phyloP scores from a whole-genome alignment of 2,329 filamentous ascomycete genomes.

The Cercospora zeae-maydis region DNA sequence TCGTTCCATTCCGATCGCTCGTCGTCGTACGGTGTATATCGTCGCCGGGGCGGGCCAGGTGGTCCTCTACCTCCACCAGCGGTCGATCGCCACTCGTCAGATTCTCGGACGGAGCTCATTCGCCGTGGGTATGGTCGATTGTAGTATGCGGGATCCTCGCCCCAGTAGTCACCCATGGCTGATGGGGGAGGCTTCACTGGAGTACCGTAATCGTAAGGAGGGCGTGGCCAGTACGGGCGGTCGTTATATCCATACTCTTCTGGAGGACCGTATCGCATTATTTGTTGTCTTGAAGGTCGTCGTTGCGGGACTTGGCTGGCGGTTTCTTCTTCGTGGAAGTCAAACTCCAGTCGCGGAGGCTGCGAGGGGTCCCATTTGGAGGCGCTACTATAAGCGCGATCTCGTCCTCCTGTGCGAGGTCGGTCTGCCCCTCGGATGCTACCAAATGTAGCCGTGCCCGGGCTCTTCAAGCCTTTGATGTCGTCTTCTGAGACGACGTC shows the following conservation, averaged over 20 bases:
- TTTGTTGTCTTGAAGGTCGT: conserved; percentile 26
- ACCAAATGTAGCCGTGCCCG: conserved; percentile 1
- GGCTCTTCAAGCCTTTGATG: conserved; percentile 10
- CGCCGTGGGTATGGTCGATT: conserved; percentile 27
- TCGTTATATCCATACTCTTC: conserved; percentile 29
- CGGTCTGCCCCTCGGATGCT: conserved; percentile 1
- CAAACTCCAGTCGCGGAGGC: conserved; percentile 23
- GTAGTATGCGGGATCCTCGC: conserved; percentile 28
- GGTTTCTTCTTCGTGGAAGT: conserved; percentile 20
- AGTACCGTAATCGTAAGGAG: conserved; percentile 27
- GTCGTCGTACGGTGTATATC: conserved; percentile 17
- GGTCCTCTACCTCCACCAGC: conserved; percentile 21
- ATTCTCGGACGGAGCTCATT: conserved; percentile 24
- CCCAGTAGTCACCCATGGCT: conserved; percentile 21
- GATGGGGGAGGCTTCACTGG: conserved; percentile 17
- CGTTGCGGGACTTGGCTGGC: conserved; percentile 20
- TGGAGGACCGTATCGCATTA: conserved; percentile 27
- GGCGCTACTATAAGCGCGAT: conserved; percentile 20
- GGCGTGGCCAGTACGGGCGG: conserved; percentile 21
- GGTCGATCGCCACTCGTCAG: conserved; percentile 22
- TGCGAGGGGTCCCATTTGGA: conserved; percentile 19
- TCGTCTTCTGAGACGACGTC: conserved; percentile 14
- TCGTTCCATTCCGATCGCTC: conserved; percentile 24
- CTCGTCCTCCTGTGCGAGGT: conserved; percentile 14
- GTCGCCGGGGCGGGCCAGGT: conserved; percentile 19